These are phyloP conservation scores for Cladorrhinum sp. DNA, from an alignment of 2,329 filamentous ascomycete genomes.

Conservation along the genomic window DNA sequence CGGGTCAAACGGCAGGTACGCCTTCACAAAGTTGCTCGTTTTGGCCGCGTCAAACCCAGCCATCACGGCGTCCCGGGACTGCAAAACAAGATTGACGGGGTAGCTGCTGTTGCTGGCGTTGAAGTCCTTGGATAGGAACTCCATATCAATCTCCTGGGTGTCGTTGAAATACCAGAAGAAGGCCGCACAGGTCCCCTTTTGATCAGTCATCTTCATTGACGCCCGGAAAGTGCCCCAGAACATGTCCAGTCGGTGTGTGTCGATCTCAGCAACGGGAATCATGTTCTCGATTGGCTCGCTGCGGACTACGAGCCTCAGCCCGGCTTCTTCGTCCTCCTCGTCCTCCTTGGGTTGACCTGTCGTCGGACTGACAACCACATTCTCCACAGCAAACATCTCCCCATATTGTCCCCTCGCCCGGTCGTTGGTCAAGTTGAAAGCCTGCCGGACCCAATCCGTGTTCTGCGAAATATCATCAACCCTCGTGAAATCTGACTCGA, in stretches of 20 bases:
- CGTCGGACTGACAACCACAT: slow-evolving; percentile 44
- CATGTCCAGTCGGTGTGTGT: slow-evolving; percentile 58
- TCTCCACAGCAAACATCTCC: slow-evolving; percentile 56
- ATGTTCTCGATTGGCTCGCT: slow-evolving; percentile 44
- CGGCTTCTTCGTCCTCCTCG: slow-evolving; percentile 45
- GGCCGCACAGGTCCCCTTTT: slow-evolving; percentile 68
- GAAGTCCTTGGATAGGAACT: slow-evolving; percentile 69
- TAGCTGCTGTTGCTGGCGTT: slow-evolving; percentile 47
- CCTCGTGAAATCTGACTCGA: slow-evolving; percentile 70
- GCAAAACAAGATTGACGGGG: slow-evolving; percentile 71
- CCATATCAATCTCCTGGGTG: slow-evolving; percentile 77
- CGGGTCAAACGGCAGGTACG: slow-evolving; percentile 64
- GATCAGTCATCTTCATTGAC: slow-evolving; percentile 60
- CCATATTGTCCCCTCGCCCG: slow-evolving; percentile 61
- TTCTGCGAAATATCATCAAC: slow-evolving; percentile 46
- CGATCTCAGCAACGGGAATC: slow-evolving; percentile 63
- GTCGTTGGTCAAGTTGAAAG: slow-evolving; percentile 61
- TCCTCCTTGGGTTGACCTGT: slow-evolving; percentile 36
- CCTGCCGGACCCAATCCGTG: slow-evolving; percentile 63
- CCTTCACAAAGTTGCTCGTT: slow-evolving; percentile 56
- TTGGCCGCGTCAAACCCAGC: slow-evolving; percentile 60
- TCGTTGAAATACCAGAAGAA: slow-evolving; percentile 77
- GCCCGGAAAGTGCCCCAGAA: slow-evolving; percentile 68
- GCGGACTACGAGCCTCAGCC: slow-evolving; percentile 56
- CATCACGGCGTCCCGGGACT: slow-evolving; percentile 57